Evolutionary conservation across 208 protist genomes (phyloP).

Genomic region (Trypanosoma platydactyli): DNA sequence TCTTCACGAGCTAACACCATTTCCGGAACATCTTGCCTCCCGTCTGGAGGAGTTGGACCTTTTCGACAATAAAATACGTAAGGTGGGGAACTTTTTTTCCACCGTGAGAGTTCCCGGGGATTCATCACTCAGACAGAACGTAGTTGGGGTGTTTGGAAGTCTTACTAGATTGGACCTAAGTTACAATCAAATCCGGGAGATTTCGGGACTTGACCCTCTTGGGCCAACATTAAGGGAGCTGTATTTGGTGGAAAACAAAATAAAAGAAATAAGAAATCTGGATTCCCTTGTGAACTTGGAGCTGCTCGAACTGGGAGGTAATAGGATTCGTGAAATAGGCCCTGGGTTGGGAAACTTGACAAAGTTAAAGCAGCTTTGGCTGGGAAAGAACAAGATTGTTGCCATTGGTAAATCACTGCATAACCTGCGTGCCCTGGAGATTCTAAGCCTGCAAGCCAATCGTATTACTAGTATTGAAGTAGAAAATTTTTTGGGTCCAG

Average conservation of each 20-base stretch:
- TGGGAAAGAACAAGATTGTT: constrained; percentile 93
- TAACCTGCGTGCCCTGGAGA: constrained; percentile 49
- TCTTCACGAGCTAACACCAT: constrained; percentile 73
- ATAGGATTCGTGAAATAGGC: constrained; percentile 83
- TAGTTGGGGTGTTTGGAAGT: constrained; percentile 43
- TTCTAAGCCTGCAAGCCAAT: constrained; percentile 89
- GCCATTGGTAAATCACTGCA: constrained; percentile 62
- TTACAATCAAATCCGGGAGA: constrained; percentile 89
- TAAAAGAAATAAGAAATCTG: constrained; percentile 85
- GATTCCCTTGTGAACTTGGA: constrained; percentile 78
- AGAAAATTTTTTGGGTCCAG: constrained; percentile 58
- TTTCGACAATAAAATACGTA: constrained; percentile 92
- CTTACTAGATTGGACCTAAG: constrained; percentile 85
- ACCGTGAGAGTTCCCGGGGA: constrained; percentile 31
- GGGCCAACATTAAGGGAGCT: constrained; percentile 77
- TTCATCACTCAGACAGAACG: constrained; percentile 23
- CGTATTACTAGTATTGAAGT: constrained; percentile 62
- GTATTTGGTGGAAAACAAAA: constrained; percentile 92
- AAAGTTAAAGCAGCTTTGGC: constrained; percentile 81
- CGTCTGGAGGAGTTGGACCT: constrained; percentile 82
- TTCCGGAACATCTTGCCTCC: constrained; percentile 64
- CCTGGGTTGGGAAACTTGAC: constrained; percentile 57
- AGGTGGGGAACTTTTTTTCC: constrained; percentile 77
- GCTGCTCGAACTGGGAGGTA: constrained; percentile 88
- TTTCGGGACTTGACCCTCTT: constrained; percentile 68